phyloP scores from a whole-genome alignment of 305 asterid species.

The Vinca major region DNA sequence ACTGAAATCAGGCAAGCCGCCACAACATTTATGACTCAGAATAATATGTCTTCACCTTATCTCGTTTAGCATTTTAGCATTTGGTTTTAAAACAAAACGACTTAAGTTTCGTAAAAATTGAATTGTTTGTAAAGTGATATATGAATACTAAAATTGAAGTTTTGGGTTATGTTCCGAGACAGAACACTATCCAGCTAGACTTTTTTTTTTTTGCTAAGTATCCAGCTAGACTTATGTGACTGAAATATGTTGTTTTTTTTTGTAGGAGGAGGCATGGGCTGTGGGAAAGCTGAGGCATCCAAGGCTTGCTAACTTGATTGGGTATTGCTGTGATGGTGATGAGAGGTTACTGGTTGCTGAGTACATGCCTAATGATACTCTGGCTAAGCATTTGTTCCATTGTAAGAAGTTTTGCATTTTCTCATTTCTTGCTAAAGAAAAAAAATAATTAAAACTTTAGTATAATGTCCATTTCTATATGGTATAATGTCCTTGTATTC shows the following conservation, averaged over 20 bases:
- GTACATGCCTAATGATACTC: constrained; percentile 87
- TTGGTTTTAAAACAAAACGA: too few species aligned
- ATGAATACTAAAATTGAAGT: too few species aligned
- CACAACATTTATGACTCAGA: too few species aligned
- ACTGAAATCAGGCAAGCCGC: too few species aligned
- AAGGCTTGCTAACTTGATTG: constrained; percentile 77
- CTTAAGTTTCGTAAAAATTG: too few species aligned
- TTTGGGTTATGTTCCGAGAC: too few species aligned
- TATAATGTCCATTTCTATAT: background rate
- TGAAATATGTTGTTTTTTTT: constrained; percentile 10
- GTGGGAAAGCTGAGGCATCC: constrained; percentile 82
- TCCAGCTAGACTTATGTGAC: background rate
- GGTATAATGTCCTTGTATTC: background rate
- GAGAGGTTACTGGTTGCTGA: constrained; percentile 87
- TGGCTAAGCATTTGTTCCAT: constrained; percentile 83
- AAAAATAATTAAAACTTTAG: background rate
- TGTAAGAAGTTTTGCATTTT: constrained; percentile 32
- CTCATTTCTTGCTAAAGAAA: background rate
- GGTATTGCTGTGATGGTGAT: constrained; percentile 83
- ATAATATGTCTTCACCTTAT: too few species aligned
- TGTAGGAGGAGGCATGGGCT: constrained; percentile 76
- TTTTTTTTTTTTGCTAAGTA: too few species aligned
- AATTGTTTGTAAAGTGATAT: too few species aligned
- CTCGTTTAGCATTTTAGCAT: too few species aligned
- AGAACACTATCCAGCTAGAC: too few species aligned